Base-by-base conservation (phyloP, 495 filamentous ascomycete genomes). In the Podospora pseudoanserina region DNA sequence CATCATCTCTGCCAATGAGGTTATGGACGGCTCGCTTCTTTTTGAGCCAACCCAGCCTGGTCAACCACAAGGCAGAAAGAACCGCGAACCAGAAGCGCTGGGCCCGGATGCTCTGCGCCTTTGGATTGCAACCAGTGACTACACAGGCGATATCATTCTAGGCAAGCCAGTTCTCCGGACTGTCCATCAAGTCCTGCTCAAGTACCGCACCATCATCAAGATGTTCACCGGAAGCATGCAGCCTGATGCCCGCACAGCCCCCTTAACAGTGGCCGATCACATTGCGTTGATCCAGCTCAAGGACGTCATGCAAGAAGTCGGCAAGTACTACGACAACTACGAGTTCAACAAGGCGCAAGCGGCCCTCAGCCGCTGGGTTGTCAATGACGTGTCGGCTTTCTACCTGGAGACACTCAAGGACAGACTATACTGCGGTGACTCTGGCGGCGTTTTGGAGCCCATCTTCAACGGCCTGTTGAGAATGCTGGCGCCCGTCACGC, bases 381-480 rank as follows among this genome's bases (percentile, higher is more conserved):
- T 86, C 67, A 86, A 83, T 20, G 90, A 96, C 69, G 86, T 99
- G 27, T 97, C 94, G 0, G 87, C 94, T 0, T 96, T 97, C 75
- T 98, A 98, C 79, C 87, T 98, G 63, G 95, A 98, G 76, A 86
- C 90, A 0, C 81, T 93, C 74, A 99, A 98, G 77, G 95, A 99
- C 74, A 83, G 91, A 30, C 79, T 97, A 4, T 98, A 98, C 80
- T 92, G 92, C 32, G 89, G 89, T 26, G 85, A 86, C 66, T 85
- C 86, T 56, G 81, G 84, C 64, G 88, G 86, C 13, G 91, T 93
- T 9, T 74, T 97, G 20, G 86, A 86, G 72, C 79, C 90, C 61
- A 85, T 98, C 60, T 88, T 91, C 60, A 74, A 81, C 3, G 85
- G 90, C 64, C 83, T 97, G 59, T 80, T 95, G 70, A 85, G 88